Evolutionary conservation across 164 flowering plant species (phyloP), one percentile per base, ranked within the genome.

Genomic region (Santalum album): DNA sequence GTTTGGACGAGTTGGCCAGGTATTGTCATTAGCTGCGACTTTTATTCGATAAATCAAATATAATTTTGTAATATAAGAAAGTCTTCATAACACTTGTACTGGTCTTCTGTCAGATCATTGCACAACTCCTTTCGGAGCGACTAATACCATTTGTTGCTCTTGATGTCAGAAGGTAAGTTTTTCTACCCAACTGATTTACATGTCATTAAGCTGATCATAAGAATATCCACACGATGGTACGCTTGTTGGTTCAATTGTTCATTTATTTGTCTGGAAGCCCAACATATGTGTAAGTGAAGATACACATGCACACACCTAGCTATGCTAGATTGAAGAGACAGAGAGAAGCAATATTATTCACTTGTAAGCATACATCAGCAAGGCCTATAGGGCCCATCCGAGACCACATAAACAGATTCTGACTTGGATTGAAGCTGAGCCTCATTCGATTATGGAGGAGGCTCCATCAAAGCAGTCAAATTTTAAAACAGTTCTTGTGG

Each of bases 1-100:
- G 61, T 94, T 94, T 75, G 99, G 99, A 74, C 97, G 99, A 57
- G 96, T 94, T 62, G 99, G 99, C 56, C 99, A 94, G 99, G 99
- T 94, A 36, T 39, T 53, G 19, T 25, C 38, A 7, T 57, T 26
- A 25, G 49, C 34, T 40, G 5, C 14, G 12, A 17, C 38, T 18
- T 18, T 49, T 47, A 21, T 58, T 48, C 23, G 18, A 29, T 40
- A 12, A 38, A 14, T n/a, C 55, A 42, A 23, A 44, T 21, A 9
- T 42, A 4, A 42, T 4, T 42, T 0, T 18, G 6, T 17, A 25
- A 26, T 53, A 16, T 40, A 18, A 39, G 12, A 50, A 26, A 42
- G 20, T 5, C 6, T 47, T 27, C 25, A 18, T 57, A 27, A 43
- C 50, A 27, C 18, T 51, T 40, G 32, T 39, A 7, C 25, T 56